Conservation (phyloP, 805 yeast genomes). For the Monosporozyma solicola region DNA sequence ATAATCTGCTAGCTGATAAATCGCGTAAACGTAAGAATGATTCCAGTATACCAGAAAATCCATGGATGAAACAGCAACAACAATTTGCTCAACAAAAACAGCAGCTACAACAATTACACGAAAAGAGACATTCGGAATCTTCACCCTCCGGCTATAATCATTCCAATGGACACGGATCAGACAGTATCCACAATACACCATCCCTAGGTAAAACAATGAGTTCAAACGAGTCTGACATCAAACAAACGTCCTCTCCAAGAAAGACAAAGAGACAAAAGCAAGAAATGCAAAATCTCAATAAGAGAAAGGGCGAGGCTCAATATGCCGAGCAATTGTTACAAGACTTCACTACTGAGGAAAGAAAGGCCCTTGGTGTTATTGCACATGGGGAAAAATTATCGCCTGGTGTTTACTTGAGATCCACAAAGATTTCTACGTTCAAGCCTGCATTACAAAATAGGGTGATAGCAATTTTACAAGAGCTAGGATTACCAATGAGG, state of each 20-base stretch:
- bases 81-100: constrained; percentile 33
- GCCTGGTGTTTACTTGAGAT: constrained; percentile 78
- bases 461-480: constrained; percentile 56
- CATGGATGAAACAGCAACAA: constrained; percentile 36
- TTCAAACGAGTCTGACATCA: not conserved
- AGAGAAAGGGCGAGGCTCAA: constrained; percentile 26
- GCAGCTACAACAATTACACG: constrained; percentile 26
- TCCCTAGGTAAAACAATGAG: constrained; percentile 5
- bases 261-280: constrained; percentile 27
- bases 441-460: constrained; percentile 69
- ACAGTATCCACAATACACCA: constrained; percentile 1
- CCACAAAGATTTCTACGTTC: constrained; percentile 65
- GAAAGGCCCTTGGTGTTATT: constrained; percentile 73
- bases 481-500: constrained; percentile 66
- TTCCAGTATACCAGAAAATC: constrained; percentile 35
- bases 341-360: constrained; percentile 62
- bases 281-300: constrained; percentile 24
- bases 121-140: constrained; percentile 7
- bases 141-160: not conserved
- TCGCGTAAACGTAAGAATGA: constrained; percentile 43
- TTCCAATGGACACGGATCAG: not conserved
- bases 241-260: constrained; percentile 9
- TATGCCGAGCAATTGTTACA: constrained; percentile 28
- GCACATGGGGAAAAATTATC: constrained; percentile 63
- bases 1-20: constrained; percentile 63